These are phyloP conservation scores for Trichocladium uniseriatum DNA, from an alignment of 495 filamentous ascomycete species.

Conservation along the genomic window DNA sequence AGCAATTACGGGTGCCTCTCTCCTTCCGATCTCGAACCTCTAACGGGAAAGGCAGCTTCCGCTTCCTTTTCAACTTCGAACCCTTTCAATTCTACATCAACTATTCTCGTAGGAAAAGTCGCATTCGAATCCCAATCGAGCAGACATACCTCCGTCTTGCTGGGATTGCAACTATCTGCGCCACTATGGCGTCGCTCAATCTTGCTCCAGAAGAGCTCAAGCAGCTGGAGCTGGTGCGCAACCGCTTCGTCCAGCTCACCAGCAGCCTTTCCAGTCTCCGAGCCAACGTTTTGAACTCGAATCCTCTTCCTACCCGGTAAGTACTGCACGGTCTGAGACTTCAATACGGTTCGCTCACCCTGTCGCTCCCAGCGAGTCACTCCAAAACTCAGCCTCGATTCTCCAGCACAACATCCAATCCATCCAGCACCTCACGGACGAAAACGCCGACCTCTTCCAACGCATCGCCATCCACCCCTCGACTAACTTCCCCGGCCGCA, in stretches of 20 bases:
- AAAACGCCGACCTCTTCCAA: slow-evolving; percentile 51
- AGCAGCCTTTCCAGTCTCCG: slow-evolving; percentile 57
- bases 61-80: too few relatives aligned
- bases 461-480: slow-evolving; percentile 61
- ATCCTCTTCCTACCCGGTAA: slow-evolving; percentile 33
- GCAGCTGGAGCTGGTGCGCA: slow-evolving; percentile 64
- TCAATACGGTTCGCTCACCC: not conserved
- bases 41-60: too few relatives aligned
- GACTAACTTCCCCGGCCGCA: slow-evolving; percentile 64
- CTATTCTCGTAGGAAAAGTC: too few relatives aligned
- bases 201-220: slow-evolving; percentile 55
- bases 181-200: slow-evolving; percentile 38
- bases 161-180: too few relatives aligned
- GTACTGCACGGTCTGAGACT: not conserved
- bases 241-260: slow-evolving; percentile 59
- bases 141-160: too few relatives aligned
- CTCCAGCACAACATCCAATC: slow-evolving; percentile 54
- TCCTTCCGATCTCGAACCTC: not conserved
- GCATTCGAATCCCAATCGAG: too few relatives aligned
- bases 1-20: too few relatives aligned
- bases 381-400: slow-evolving; percentile 57
- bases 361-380: slow-evolving; percentile 47
- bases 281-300: slow-evolving; percentile 21
- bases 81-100: too few relatives aligned
- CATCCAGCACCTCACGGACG: slow-evolving; percentile 48